Percentiles rank a stretch among this genome's conserved stretches.
phyloP scores from a whole-genome alignment of 345 rosid species.

The Corymbia maculata region DNA sequence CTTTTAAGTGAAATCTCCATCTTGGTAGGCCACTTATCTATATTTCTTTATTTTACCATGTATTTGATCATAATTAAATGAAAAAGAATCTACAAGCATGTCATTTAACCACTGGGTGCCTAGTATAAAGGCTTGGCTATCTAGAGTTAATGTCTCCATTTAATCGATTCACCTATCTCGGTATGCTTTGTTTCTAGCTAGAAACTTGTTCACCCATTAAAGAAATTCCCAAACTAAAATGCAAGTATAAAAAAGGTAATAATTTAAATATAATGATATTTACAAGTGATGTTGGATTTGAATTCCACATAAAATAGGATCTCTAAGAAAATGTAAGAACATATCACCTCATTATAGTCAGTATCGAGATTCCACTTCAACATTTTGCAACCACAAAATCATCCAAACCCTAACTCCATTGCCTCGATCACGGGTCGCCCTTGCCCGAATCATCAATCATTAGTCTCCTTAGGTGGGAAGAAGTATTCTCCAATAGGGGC shows the following conservation, averaged over 20 bases:
- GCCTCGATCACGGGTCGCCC: neutral
- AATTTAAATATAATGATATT: neutral
- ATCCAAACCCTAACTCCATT: neutral
- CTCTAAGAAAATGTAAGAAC: neutral
- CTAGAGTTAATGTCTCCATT: too few species aligned
- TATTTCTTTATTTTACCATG: neutral
- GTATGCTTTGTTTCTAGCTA: neutral
- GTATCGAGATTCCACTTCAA: neutral
- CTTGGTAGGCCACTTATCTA: too few species aligned
- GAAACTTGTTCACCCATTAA: accelerated
- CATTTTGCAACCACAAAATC: neutral
- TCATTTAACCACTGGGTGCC: neutral
- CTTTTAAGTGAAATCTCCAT: too few species aligned
- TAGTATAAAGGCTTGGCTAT: too few species aligned
- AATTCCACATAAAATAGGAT: neutral
- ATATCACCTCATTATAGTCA: neutral
- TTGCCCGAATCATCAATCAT: too few species aligned
- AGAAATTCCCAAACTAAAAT: neutral
- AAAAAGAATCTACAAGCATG: neutral
- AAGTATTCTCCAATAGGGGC: too few species aligned
- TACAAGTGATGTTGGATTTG: neutral
- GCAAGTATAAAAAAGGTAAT: neutral
- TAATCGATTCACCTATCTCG: neutral
- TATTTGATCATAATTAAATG: neutral
- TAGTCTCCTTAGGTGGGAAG: too few species aligned